Evolutionary conservation across 495 filamentous ascomycete genomes (phyloP).

Genomic region (Aspergillus bridgeri): DNA sequence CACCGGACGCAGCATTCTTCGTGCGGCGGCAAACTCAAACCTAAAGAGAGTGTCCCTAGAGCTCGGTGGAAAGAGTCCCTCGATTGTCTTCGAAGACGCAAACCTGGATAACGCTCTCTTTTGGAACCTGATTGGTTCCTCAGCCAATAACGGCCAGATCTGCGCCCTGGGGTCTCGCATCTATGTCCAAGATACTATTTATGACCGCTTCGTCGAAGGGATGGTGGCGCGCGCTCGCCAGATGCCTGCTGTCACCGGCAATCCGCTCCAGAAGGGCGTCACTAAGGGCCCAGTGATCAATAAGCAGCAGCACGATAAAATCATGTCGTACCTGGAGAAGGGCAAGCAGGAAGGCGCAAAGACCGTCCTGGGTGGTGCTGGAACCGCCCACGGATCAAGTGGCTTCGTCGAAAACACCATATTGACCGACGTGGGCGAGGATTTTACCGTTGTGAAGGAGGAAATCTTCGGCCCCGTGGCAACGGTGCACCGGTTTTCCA

Average conservation of each 20-base stretch:
- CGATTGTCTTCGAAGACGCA: conserved; percentile 43
- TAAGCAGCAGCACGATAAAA: conserved; percentile 73
- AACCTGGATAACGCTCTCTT: conserved; percentile 40
- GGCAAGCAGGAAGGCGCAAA: conserved; percentile 76
- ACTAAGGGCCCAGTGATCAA: conserved; percentile 81
- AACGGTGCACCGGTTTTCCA: conserved; percentile 52
- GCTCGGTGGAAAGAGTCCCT: conserved; percentile 44
- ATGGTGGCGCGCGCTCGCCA: conserved; percentile 14
- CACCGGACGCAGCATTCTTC: conserved; percentile 26
- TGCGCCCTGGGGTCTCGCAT: conserved; percentile 51
- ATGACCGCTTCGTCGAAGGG: conserved; percentile 48
- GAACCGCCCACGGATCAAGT: conserved; percentile 19
- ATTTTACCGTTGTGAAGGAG: conserved; percentile 41
- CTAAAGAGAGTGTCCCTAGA: conserved; percentile 49
- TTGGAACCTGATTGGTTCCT: conserved; percentile 43
- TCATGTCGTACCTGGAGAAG: conserved; percentile 72
- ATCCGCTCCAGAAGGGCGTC: conserved; percentile 71
- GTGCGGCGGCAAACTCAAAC: conserved; percentile 39
- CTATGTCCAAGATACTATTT: conserved; percentile 53
- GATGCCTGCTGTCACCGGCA: conserved; percentile 52
- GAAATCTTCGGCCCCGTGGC: conserved; percentile 52
- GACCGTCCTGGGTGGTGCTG: conserved; percentile 66
- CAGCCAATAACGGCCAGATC: conserved; percentile 50
- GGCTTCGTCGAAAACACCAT: conserved; percentile 50
- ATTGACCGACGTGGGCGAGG: conserved; percentile 39